Evolutionary conservation across 1,284 basidiomycete species (phyloP).

Genomic region (Schizophyllum amplum): DNA sequence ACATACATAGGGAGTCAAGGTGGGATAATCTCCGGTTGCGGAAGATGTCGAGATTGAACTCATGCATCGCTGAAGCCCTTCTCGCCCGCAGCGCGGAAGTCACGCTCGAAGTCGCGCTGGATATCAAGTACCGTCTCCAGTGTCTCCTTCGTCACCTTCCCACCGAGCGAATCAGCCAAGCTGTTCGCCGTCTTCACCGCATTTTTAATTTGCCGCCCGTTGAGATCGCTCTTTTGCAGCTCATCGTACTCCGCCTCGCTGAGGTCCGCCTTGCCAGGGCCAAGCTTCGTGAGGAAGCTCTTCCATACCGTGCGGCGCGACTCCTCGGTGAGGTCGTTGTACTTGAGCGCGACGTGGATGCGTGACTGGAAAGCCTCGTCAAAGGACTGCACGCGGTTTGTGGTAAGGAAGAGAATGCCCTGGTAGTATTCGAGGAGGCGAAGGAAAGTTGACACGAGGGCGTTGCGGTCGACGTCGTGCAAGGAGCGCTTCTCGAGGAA

Average conservation of each 20-base stretch:
- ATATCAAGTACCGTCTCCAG: conserved; percentile 38
- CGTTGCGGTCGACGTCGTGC: conserved; percentile 52
- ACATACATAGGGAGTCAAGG: too few species aligned
- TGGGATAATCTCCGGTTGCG: background rate
- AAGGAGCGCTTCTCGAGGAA: conserved; percentile 59
- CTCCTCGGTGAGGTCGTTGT: conserved; percentile 38
- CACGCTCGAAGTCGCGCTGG: conserved; percentile 9
- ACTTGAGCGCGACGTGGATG: conserved; percentile 56
- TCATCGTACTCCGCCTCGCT: conserved; percentile 30
- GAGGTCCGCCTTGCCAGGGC: conserved; percentile 26
- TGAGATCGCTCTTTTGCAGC: conserved; percentile 41
- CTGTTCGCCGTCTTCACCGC: conserved; percentile 51
- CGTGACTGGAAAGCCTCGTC: conserved; percentile 65
- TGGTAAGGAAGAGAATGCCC: conserved; percentile 60
- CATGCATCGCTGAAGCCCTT: background rate
- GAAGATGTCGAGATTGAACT: background rate
- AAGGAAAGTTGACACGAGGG: conserved; percentile 58
- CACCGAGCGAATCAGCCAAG: conserved; percentile 38
- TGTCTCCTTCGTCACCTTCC: conserved; percentile 38
- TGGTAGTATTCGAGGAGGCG: conserved; percentile 58
- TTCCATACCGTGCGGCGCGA: conserved; percentile 48
- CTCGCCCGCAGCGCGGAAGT: background rate
- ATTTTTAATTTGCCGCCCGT: conserved; percentile 61
- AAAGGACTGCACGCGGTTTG: conserved; percentile 55
- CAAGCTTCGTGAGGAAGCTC: conserved; percentile 44